Percentiles rank a stretch among this genome's conserved stretches.
These are phyloP conservation scores for Candida parachauliodes DNA, from an alignment of 805 yeast genomes.

Conservation along the genomic window DNA sequence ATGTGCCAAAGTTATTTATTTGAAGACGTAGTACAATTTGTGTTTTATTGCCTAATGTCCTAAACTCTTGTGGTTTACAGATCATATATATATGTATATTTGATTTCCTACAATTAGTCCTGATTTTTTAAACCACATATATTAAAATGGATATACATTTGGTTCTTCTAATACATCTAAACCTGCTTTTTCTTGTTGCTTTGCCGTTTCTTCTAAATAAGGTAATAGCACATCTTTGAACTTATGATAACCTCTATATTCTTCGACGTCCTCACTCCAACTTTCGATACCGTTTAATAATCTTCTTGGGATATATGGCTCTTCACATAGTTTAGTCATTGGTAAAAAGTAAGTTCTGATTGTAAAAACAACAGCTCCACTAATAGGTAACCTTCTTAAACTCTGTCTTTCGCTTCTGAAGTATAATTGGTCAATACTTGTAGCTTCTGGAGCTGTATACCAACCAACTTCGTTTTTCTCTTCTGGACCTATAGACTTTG, in stretches of 20 bases:
- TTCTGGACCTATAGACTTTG: constrained; percentile 60
- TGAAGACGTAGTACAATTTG: too few species aligned
- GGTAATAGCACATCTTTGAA: constrained; percentile 54
- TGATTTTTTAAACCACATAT: too few species aligned
- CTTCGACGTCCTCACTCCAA: constrained; percentile 59
- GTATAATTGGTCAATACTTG: constrained; percentile 42
- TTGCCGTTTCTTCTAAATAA: constrained; percentile 46
- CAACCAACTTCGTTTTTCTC: constrained; percentile 52
- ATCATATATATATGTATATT: too few species aligned
- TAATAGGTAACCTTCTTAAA: constrained; percentile 54
- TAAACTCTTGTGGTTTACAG: too few species aligned
- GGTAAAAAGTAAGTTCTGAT: constrained; percentile 63
- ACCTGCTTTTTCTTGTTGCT: constrained; percentile 46
- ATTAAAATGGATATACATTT: constrained; percentile 39
- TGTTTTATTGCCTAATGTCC: too few species aligned
- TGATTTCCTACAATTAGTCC: too few species aligned
- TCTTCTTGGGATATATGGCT: constrained; percentile 60
- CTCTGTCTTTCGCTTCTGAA: constrained; percentile 66
- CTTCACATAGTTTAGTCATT: constrained; percentile 48
- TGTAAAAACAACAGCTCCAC: constrained; percentile 59
- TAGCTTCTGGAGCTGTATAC: constrained; percentile 57
- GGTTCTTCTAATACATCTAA: constrained; percentile 38
- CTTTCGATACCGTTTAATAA: constrained; percentile 54
- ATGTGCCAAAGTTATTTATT: too few species aligned
- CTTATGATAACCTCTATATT: constrained; percentile 55